Percentiles rank a stretch among this genome's conserved stretches.
These are phyloP conservation scores for Pterothamnion heteromorphum DNA, from an alignment of 31 red algal species.

Conservation along the genomic window DNA sequence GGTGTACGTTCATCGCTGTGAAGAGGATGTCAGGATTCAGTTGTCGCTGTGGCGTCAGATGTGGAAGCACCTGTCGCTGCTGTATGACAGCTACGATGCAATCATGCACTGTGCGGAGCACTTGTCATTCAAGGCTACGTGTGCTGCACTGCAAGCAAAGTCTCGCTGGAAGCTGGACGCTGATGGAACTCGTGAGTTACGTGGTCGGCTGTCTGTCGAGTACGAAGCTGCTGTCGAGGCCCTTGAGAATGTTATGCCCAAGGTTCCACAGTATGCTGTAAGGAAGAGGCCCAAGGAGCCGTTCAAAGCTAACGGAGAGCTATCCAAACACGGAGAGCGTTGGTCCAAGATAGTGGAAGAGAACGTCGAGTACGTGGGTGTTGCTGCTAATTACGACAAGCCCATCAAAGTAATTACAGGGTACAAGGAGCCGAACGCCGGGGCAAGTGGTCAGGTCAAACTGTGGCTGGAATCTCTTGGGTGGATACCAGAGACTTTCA, in stretches of 20 bases:
- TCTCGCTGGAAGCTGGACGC: too few relatives aligned
- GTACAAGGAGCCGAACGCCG: too few relatives aligned
- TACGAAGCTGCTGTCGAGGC: too few relatives aligned
- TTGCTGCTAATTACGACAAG: background rate
- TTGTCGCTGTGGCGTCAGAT: background rate
- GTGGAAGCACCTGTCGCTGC: background rate
- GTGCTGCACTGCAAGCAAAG: background rate
- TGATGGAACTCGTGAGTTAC: too few relatives aligned
- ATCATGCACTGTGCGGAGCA: background rate
- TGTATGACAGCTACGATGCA: background rate
- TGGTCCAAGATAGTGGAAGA: background rate
- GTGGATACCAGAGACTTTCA: background rate
- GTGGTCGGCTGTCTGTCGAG: too few relatives aligned
- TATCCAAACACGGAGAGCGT: background rate
- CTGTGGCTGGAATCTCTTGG: background rate
- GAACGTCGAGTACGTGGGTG: background rate
- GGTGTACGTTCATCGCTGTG: background rate
- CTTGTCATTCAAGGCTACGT: background rate
- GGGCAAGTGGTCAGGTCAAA: background rate
- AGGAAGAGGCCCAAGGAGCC: background rate
- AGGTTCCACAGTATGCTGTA: background rate
- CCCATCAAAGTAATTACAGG: background rate
- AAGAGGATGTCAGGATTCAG: background rate
- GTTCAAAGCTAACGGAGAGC: background rate
- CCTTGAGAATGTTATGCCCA: too few relatives aligned